Evolutionary conservation across 1,139 yeast species (phyloP).

Genomic region (Arxiozyma slooffiae): DNA sequence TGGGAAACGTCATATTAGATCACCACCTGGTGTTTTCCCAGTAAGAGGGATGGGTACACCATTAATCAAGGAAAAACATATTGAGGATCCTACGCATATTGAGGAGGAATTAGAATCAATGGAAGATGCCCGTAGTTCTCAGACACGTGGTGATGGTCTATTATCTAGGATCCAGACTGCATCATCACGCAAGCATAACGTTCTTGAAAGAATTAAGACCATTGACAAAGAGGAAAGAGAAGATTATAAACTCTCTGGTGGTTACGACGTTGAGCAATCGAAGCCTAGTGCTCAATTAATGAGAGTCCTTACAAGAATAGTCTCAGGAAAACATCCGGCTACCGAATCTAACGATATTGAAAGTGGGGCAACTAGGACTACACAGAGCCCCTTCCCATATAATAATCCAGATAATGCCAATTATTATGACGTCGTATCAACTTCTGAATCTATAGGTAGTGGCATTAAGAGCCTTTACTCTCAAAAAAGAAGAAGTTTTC

Average conservation of each 20-base stretch:
- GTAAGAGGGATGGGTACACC: constrained; percentile 70
- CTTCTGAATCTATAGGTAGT: not conserved
- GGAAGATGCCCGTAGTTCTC: not conserved
- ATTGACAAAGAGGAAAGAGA: constrained; percentile 22
- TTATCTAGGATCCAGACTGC: not conserved
- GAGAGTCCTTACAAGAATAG: constrained; percentile 24
- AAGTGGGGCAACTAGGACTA: constrained; percentile 14
- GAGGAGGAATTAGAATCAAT: not conserved
- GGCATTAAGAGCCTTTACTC: too few relatives aligned
- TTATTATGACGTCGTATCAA: not conserved
- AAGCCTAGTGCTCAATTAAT: constrained; percentile 31
- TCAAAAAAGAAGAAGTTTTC: constrained; percentile 4
- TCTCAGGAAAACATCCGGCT: constrained; percentile 1
- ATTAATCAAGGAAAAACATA: constrained; percentile 42
- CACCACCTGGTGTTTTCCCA: constrained; percentile 72
- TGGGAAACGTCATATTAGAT: constrained; percentile 26
- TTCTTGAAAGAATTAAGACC: constrained; percentile 10
- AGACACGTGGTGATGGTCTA: not conserved
- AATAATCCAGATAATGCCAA: constrained; percentile 5
- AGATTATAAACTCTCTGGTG: constrained; percentile 20
- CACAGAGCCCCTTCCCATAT: constrained; percentile 21
- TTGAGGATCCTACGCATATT: constrained; percentile 36
- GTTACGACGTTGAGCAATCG: constrained; percentile 30
- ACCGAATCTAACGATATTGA: not conserved
- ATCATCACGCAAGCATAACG: not conserved